Evolutionary conservation across 1,139 yeast species (phyloP).

Genomic region (Debaryomyces udenii): DNA sequence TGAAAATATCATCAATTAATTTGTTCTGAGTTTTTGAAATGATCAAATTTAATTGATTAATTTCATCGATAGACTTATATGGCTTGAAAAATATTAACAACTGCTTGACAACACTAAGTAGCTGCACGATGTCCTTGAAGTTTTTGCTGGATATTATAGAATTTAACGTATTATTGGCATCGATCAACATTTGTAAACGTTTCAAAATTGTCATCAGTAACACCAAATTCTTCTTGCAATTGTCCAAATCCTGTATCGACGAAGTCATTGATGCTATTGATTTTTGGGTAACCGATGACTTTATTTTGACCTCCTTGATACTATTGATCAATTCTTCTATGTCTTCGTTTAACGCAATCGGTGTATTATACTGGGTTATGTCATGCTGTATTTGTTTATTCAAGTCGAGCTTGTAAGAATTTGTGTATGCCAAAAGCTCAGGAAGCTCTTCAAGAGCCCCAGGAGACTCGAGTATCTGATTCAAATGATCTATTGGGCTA

Average conservation of each 20-base stretch:
- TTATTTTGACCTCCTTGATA: conserved; percentile 28
- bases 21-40: conserved; percentile 66
- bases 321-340: conserved; percentile 52
- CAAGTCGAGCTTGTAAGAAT: conserved; percentile 50
- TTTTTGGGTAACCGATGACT: conserved; percentile 52
- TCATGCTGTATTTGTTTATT: conserved; percentile 41
- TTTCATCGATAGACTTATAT: conserved; percentile 81
- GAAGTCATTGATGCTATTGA: conserved; percentile 72
- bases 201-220: conserved; percentile 84
- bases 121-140: conserved; percentile 67
- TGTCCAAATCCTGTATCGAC: conserved; percentile 77
- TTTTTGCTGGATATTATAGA: conserved; percentile 45
- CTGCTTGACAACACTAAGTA: conserved; percentile 78
- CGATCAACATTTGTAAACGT: conserved; percentile 81
- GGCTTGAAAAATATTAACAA: conserved; percentile 76
- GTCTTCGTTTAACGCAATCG: conserved; percentile 36
- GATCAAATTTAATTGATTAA: conserved; percentile 66
- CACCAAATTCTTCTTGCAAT: conserved; percentile 79
- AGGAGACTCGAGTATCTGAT: conserved; percentile 43
- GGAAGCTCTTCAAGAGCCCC: conserved; percentile 51
- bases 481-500: conserved; percentile 31
- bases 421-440: conserved; percentile 38
- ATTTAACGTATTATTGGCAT: conserved; percentile 71
- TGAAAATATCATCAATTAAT: conserved; percentile 71
- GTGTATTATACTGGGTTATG: conserved; percentile 31